Evolutionary conservation across 495 filamentous ascomycete species (phyloP), one percentile per base, ranked within the genome.

Genomic region (Trichocladium antarcticum): DNA sequence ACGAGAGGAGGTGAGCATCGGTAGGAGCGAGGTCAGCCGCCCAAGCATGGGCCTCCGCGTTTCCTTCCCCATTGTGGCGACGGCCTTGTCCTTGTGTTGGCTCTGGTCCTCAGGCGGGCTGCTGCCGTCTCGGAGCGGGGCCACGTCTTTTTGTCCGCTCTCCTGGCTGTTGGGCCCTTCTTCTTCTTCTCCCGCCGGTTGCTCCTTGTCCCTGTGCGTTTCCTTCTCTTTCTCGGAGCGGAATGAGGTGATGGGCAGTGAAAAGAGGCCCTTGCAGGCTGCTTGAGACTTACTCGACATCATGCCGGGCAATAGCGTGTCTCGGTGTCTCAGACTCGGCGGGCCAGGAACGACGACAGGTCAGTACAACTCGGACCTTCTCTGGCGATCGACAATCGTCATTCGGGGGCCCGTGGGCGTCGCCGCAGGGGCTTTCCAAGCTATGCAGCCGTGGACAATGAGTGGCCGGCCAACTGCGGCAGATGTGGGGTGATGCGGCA

Each of bases 211-310:
- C 21, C 28, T 32, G 14, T 19, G 17, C 32, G 16, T 36, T 6
- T 46, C 31, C 5, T 19, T 37, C 15, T 46, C 44, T 21, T 37
- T 46, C 32, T 38, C 44, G 24, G 34, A 45, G 38, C 35, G 35
- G 29, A 38, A 50, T 10, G n/a, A 10, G 28, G 37, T 35, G 22
- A 41, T 35, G 46, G 27, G 43, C 37, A 46, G 35, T 19, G 28
- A 41, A 47, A 55, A 39, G 31, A 5, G n/a, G 47, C 55, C 49
- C 51, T 44, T 45, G 29, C 39, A 45, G 43, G 34, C 37, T 37
- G 21, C 37, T 27, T 36, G 47, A 21, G 43, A 61, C 58, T 61
- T 64, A 64, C 58, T 49, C 22, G 58, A 51, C 45, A 53, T 28
- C 54, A 57, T 59, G 52, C 16, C 31, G 41, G 45, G 43, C 38